Percentiles rank a stretch among this genome's conserved stretches.
Evolutionary conservation across 106 monocot genomes (phyloP).

Genomic region (Hemerocallis citrina): DNA sequence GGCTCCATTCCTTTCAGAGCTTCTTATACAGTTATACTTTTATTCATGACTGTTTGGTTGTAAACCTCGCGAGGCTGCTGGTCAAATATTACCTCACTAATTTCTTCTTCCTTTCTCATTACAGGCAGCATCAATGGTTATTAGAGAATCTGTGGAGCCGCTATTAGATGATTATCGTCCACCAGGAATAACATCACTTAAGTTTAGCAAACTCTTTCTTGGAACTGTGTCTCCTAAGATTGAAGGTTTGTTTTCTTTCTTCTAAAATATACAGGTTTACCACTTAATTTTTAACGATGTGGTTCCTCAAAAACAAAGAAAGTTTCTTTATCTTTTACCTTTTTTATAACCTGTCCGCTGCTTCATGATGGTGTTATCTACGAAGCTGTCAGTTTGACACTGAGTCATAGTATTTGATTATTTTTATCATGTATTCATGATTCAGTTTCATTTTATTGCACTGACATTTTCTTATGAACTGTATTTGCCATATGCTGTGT

Average conservation of each 20-base stretch:
- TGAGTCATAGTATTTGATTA: no score
- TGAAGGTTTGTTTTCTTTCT: constrained; percentile 52
- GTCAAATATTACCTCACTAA: not conserved
- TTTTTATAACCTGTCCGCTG: not conserved
- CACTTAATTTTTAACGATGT: no score
- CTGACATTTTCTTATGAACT: not conserved
- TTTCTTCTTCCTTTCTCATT: constrained; percentile 18
- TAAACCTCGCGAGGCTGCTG: no score
- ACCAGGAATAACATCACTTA: constrained; percentile 91
- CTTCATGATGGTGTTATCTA: not conserved
- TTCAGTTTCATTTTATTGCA: not conserved
- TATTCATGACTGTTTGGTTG: no score
- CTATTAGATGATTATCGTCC: constrained; percentile 88
- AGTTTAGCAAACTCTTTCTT: constrained; percentile 91
- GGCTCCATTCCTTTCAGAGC: no score
- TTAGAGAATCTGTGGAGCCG: constrained; percentile 93
- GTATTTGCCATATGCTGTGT: not conserved
- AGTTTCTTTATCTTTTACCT: not conserved
- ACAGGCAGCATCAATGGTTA: constrained; percentile 72
- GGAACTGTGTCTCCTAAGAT: constrained; percentile 95
- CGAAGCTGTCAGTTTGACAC: not conserved
- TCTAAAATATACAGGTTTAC: not conserved
- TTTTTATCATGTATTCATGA: not conserved
- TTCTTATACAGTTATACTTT: no score
- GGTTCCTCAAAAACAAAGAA: no score